A percentile compares a stretch with the other conserved stretches of the same genome.
Conservation (phyloP, 164 flowering plant genomes). For the Dillenia turbinata region DNA sequence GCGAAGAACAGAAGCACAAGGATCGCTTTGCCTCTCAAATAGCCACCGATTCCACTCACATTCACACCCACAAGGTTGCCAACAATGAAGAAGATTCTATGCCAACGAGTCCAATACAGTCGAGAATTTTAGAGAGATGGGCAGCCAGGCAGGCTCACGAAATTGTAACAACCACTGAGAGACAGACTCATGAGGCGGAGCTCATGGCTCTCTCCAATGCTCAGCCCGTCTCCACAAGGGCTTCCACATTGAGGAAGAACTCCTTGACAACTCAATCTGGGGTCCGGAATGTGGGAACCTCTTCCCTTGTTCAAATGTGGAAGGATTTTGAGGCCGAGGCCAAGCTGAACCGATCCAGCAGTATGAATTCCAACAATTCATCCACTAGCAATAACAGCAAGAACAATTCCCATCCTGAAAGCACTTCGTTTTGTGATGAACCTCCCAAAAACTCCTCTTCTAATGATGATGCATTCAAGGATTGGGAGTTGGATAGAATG, state of each 20-base stretch:
- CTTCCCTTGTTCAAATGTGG: constrained; percentile 79
- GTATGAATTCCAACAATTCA: constrained; percentile 10
- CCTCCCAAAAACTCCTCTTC: constrained; percentile 10
- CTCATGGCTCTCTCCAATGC: constrained; percentile 18
- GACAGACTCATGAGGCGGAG: constrained; percentile 27
- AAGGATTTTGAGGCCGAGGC: constrained; percentile 43
- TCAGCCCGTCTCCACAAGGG: constrained; percentile 15
- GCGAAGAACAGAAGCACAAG: not conserved
- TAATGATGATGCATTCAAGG: constrained; percentile 24
- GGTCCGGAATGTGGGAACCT: constrained; percentile 39
- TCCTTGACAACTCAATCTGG: constrained; percentile 22
- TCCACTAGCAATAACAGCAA: constrained; percentile 6
- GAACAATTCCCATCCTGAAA: constrained; percentile 25
- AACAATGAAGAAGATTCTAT: not conserved
- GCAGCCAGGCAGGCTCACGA: constrained; percentile 44
- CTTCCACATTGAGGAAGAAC: constrained; percentile 20
- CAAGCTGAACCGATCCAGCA: constrained; percentile 13
- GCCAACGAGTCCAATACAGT: constrained; percentile 15
- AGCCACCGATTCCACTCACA: no score
- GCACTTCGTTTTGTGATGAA: constrained; percentile 13
- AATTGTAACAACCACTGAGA: constrained; percentile 34
- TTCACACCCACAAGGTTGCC: not conserved
- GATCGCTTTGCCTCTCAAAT: not conserved
- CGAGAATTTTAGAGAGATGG: constrained; percentile 40
- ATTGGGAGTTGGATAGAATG: constrained; percentile 34